Evolutionary conservation across 176 grass and related monocot species (phyloP).

Genomic region (Thalia dealbata): DNA sequence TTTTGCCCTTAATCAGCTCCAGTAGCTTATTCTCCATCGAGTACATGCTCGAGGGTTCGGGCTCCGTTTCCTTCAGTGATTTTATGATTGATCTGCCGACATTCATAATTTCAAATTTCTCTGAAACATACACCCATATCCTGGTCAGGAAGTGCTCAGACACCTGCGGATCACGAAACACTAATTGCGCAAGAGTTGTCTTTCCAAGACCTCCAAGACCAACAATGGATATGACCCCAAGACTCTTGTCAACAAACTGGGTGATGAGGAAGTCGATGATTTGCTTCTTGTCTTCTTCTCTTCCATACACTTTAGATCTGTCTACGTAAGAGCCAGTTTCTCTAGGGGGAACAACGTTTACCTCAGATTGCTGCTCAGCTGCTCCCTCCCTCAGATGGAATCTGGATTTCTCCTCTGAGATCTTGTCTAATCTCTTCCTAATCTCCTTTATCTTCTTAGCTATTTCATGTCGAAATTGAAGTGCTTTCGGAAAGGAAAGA

Average conservation of each 20-base stretch:
- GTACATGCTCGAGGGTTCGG: no score
- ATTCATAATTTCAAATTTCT: no score
- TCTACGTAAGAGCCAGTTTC: neutral
- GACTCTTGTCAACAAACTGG: neutral
- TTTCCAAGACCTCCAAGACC: slow-evolving; percentile 1
- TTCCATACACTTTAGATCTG: neutral
- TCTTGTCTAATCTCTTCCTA: slow-evolving; percentile 8
- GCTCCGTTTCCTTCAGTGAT: no score
- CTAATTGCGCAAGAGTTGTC: slow-evolving; percentile 12
- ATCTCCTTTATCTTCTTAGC: neutral
- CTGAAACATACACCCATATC: slow-evolving; percentile 5
- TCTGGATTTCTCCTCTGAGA: neutral
- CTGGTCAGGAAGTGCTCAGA: neutral
- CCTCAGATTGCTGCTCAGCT: neutral
- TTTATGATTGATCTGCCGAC: no score
- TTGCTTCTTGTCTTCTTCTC: neutral
- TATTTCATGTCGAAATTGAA: neutral
- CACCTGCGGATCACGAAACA: neutral
- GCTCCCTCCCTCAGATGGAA: neutral
- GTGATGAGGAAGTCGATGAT: neutral
- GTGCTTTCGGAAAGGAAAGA: neutral
- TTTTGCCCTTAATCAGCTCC: no score
- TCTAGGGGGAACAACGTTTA: neutral
- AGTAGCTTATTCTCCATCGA: no score
- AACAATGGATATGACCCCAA: neutral